Evolutionary conservation across 306 rosid genomes (phyloP).

Genomic region (Herpetospermum pedunculosum): DNA sequence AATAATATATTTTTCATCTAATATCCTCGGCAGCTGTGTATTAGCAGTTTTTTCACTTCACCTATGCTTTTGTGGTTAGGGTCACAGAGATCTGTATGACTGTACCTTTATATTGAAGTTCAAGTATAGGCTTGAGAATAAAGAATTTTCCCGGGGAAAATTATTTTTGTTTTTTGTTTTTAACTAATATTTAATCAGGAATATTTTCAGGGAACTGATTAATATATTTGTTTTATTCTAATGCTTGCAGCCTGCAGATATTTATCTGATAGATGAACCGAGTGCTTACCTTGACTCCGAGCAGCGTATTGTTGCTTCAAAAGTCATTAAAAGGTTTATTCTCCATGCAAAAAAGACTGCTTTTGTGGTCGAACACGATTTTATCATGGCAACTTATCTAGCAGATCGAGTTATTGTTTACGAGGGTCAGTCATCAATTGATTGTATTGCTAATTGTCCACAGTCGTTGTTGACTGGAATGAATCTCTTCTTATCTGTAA

Average conservation of each 20-base stretch:
- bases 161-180: neutral
- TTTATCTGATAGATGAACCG: slow-evolving; percentile 90
- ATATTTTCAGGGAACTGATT: neutral
- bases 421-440: slow-evolving; percentile 75
- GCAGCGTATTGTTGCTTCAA: slow-evolving; percentile 90
- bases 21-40: neutral
- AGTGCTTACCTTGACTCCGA: slow-evolving; percentile 98
- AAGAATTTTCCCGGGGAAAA: neutral
- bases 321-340: slow-evolving; percentile 94
- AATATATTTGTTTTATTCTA: slow-evolving; percentile 1
- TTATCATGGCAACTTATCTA: slow-evolving; percentile 96
- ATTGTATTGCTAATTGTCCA: slow-evolving; percentile 78
- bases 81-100: neutral
- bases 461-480: slow-evolving; percentile 94
- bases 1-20: neutral
- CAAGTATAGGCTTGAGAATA: neutral
- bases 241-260: slow-evolving; percentile 87
- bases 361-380: slow-evolving; percentile 92
- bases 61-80: neutral
- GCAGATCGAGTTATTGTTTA: slow-evolving; percentile 96
- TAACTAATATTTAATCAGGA: neutral
- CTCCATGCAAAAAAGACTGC: slow-evolving; percentile 98
- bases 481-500: slow-evolving; percentile 97
- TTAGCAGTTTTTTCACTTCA: neutral
- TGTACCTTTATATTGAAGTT: neutral